Base-by-base conservation (phyloP, 805 yeast species). In the Myxozyma sirexii region DNA sequence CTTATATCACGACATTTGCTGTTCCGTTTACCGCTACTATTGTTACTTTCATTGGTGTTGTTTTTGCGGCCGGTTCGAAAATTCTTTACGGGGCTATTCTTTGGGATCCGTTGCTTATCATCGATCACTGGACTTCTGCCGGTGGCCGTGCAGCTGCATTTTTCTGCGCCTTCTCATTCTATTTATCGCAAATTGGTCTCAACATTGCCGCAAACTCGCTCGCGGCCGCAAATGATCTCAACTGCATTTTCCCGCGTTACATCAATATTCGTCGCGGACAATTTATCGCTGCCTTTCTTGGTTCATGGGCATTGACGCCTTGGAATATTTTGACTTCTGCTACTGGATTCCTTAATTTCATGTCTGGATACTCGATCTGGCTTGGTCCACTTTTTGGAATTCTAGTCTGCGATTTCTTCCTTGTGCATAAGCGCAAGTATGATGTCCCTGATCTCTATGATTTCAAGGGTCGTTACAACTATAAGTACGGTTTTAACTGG, bases 211-310 rank as follows among this genome's bases (percentile, higher is more conserved):
- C 82, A 74, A 33, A 76, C 77, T 10, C 80, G 75, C 68, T 80
- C 73, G 62, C 71, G 68, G 31, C 70, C 72, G 27, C 63, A 70
- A 71, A 80, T 1, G 84, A 80, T 58, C 72, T 1, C 39, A 58
- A 81, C 6, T 80, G 81, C 0, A 68, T 79, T 65, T 69, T 78
- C 53, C 84, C 84, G 4, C 73, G 76, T 41, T 79, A 73, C 69
- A 66, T 80, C 61, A 80, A 75, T 69, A 73, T 80, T 51, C 69
- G 72, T 42, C 70, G 83, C 42, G 86, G 85, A 21, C 79, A 82
- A 19, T 72, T 74, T 67, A 64, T 80, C 54, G 76, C 75, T 19
- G 71, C 70, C 24, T 27, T 70, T 27, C 59, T 76, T 19, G 60
- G 72, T 75, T 6, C 70, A 71, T 56, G 71, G 69, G 67, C 64